Base-by-base conservation (phyloP, 2,329 filamentous ascomycete species). In the Orbilia oligospora region DNA sequence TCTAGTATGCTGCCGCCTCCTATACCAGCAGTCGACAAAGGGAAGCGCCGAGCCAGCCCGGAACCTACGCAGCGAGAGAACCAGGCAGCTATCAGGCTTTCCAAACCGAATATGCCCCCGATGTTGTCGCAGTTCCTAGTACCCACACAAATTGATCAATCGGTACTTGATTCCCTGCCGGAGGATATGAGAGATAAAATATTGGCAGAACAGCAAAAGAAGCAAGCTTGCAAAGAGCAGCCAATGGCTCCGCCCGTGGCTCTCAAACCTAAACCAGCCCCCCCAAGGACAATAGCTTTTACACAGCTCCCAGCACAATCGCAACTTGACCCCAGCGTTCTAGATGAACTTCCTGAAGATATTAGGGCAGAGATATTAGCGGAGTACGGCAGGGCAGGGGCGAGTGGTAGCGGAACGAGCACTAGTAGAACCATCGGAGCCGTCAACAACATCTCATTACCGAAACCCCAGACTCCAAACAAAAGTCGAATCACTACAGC, bases 121-220 rank as follows among this genome's bases (percentile, higher is more conserved):
- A 87, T 90, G 2, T 93, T 95, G 1, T 97, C 95, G 0, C 96
- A 99, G 82, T 99, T 99, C 82, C 89, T 98, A 56, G 87, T 99
- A 81, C 96, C 96, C 0, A 89, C 89, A 0, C 93, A 97, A 81
- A 88, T 92, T 1, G 96, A 99, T 83, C 90, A 91, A 0, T 87
- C 88, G n/a, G 91, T 97, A 0, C 85, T 98, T 2, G 92, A 92
- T 0, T 94, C 97, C 82, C 87, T 99, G 2, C 95, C 95, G 0
- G 87, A 87, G 36, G 93, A 97, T 83, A 97, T 98, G 80, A 89
- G 93, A 76, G 90, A 89, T 36, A 93, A 89, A 82, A 87, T 98
- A 9, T 87, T 92, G 79, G 88, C 88, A 8, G 91, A 91, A 82
- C 86, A 85, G 72, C 83, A 83, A 41, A 80, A 48, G 64, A 81